phyloP scores from a whole-genome alignment of 2,329 filamentous ascomycete genomes.

The Thielaviopsis populi region DNA sequence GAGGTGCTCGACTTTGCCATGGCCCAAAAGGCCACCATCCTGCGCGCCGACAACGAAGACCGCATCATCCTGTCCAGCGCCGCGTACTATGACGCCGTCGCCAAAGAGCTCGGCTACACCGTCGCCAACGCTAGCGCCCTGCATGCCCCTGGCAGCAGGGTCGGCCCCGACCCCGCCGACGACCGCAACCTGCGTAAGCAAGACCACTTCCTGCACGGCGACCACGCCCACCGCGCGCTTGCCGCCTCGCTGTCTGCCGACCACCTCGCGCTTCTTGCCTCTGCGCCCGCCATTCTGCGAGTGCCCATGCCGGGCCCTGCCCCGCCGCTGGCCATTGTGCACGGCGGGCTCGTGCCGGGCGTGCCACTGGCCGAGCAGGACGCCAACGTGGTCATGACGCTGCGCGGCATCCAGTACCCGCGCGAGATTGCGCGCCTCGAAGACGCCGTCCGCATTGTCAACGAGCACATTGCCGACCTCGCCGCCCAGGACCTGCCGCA shows the following conservation, averaged over 20 bases:
- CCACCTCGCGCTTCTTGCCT: conserved; percentile 54
- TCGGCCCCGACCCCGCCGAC: conserved; percentile 15
- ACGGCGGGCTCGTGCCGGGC: conserved; percentile 71
- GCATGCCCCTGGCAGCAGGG: conserved; percentile 17
- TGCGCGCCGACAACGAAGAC: conserved; percentile 90
- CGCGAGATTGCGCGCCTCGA: conserved; percentile 26
- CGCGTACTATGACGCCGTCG: conserved; percentile 32
- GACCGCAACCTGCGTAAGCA: conserved; percentile 21
- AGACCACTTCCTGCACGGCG: conserved; percentile 23
- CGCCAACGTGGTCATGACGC: conserved; percentile 76
- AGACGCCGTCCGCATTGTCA: conserved; percentile 20
- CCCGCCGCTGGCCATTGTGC: conserved; percentile 51
- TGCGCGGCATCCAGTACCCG: conserved; percentile 60
- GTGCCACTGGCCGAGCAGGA: conserved; percentile 55
- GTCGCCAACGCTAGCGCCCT: conserved; percentile 20
- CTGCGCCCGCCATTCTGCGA: conserved; percentile 63
- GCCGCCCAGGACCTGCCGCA: not conserved
- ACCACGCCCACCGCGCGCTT: conserved; percentile 35
- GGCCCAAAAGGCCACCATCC: conserved; percentile 57
- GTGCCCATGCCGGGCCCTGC: conserved; percentile 40
- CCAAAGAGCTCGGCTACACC: conserved; percentile 20
- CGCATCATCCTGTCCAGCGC: conserved; percentile 48
- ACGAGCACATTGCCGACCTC: conserved; percentile 18
- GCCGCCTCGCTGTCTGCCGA: conserved; percentile 37
- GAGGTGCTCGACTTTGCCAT: conserved; percentile 67